phyloP scores from a whole-genome alignment of 495 filamentous ascomycete species.

The Entonaema liquescens region DNA sequence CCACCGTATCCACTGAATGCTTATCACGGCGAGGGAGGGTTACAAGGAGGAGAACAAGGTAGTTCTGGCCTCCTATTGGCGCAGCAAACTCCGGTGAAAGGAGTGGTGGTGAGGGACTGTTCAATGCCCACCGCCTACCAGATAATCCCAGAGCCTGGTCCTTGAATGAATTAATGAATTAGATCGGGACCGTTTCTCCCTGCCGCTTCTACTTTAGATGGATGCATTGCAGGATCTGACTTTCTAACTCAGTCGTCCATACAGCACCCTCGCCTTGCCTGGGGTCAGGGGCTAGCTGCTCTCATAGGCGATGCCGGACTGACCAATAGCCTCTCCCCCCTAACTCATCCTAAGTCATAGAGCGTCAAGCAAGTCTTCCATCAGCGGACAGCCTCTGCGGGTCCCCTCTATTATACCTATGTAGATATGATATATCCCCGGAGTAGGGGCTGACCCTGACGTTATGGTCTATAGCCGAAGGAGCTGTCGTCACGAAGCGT shows the following conservation, averaged over 20 bases:
- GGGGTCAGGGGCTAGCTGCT: conserved; percentile 22
- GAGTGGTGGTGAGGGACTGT: conserved; percentile 31
- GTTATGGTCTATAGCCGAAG: conserved; percentile 30
- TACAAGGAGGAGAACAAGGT: not conserved
- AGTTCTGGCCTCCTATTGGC: conserved; percentile 39
- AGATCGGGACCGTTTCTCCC: conserved; percentile 41
- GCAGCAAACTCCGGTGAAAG: conserved; percentile 42
- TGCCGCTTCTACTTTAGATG: conserved; percentile 40
- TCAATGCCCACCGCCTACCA: conserved; percentile 27
- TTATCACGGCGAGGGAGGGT: conserved; percentile 36
- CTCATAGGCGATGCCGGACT: not conserved
- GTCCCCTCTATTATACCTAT: not conserved
- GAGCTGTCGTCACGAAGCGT: conserved; percentile 18
- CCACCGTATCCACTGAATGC: conserved; percentile 27
- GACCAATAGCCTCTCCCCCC: not conserved
- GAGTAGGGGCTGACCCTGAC: conserved; percentile 10
- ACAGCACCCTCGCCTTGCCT: conserved; percentile 18
- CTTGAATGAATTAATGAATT: conserved; percentile 41
- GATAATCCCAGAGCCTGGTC: conserved; percentile 31
- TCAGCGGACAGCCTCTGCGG: not conserved
- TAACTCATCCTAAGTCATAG: not conserved
- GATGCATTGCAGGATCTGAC: conserved; percentile 51
- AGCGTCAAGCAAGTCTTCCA: not conserved
- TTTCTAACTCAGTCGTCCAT: conserved; percentile 30
- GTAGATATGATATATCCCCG: conserved; percentile 8